Evolutionary conservation across 768 basidiomycete species (phyloP).

Genomic region (Gloeostereum incarnatum): DNA sequence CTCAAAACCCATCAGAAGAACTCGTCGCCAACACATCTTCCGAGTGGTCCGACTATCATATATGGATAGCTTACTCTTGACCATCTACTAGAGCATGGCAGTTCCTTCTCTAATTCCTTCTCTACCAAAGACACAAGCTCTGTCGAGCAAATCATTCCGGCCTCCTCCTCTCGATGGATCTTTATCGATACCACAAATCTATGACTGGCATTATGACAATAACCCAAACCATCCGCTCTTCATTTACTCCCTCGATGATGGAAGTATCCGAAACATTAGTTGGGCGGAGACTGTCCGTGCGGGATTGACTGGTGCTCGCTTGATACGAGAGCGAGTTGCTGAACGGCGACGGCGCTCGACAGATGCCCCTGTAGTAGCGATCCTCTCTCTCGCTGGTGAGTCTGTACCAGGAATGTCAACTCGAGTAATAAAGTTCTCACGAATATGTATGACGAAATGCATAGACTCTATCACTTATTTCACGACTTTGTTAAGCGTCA

Average conservation of each 20-base stretch:
- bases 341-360: background rate
- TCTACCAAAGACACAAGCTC: background rate
- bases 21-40: too few relatives aligned
- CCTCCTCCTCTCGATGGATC: conserved; percentile 18
- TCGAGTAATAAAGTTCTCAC: background rate
- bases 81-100: too few relatives aligned
- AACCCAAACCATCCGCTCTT: conserved; percentile 17
- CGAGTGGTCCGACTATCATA: too few relatives aligned
- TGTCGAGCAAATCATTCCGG: conserved; percentile 14
- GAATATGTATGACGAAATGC: background rate
- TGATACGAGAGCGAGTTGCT: conserved; percentile 4
- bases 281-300: conserved; percentile 16
- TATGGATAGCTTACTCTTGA: too few relatives aligned
- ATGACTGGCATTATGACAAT: conserved; percentile 14
- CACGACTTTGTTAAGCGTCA: conserved; percentile 15
- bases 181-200: conserved; percentile 14
- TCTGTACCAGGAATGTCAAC: background rate
- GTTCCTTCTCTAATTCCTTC: background rate
- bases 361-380: conserved; percentile 1
- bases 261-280: conserved; percentile 7
- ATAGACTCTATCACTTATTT: conserved; percentile 14
- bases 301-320: conserved; percentile 11
- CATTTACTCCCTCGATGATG: conserved; percentile 11
- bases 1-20: too few relatives aligned
- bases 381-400: conserved; percentile 6